These are phyloP conservation scores for Linaria vulgaris DNA, from an alignment of 257 asterid genomes.

Conservation along the genomic window DNA sequence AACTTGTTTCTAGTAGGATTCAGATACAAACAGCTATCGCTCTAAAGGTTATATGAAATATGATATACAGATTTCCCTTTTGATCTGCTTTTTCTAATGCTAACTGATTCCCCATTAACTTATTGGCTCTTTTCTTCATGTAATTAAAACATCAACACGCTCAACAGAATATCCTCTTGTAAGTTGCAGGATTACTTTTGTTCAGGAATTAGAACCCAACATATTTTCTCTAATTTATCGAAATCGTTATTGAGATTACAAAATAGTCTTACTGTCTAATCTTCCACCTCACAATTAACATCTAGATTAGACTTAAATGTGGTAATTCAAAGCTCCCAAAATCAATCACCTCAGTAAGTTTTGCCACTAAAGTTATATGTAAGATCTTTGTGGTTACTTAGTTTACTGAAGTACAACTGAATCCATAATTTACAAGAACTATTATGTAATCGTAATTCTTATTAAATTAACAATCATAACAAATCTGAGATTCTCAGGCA, in stretches of 20 bases:
- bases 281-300: conserved; percentile 4
- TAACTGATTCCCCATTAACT: neutral
- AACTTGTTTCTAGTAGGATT: neutral
- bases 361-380: neutral
- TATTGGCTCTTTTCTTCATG: neutral
- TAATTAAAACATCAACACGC: neutral
- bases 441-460: neutral
- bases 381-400: neutral
- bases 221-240: conserved; percentile 1
- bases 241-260: neutral
- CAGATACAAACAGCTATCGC: conserved; percentile 1
- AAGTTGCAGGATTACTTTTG: neutral
- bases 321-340: neutral
- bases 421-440: conserved; percentile 8
- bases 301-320: neutral
- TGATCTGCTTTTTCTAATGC: no score
- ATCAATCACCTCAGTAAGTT: conserved; percentile 15
- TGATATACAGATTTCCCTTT: neutral
- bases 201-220: neutral
- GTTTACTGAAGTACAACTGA: conserved; percentile 5
- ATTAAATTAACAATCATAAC: conserved; percentile 19
- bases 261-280: neutral
- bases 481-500: conserved; percentile 27
- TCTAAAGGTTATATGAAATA: neutral
- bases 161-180: neutral